These are phyloP conservation scores for Schizosaccharomyces lindneri DNA, from an alignment of 805 yeast species.

Conservation along the genomic window DNA sequence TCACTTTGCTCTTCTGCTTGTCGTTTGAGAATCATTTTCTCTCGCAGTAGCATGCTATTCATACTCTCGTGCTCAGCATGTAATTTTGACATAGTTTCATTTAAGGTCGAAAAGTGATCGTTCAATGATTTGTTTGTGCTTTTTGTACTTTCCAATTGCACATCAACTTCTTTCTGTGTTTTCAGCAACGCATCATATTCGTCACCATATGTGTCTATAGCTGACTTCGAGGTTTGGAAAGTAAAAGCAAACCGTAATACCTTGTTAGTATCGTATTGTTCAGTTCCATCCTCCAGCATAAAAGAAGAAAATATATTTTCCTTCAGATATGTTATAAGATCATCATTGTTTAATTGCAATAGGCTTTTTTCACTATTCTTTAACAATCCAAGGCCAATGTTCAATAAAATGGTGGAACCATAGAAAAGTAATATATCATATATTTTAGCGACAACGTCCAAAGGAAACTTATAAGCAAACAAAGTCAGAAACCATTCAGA, in stretches of 20 bases:
- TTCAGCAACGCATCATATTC: conserved; percentile 57
- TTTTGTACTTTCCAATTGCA: conserved; percentile 33
- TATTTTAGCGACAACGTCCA: conserved; percentile 64
- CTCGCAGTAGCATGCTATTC: conserved; percentile 67
- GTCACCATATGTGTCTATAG: conserved; percentile 39
- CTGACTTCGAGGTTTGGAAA: conserved; percentile 46
- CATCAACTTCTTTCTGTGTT: conserved; percentile 37
- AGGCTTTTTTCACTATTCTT: conserved; percentile 36
- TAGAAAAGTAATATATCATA: conserved; percentile 75
- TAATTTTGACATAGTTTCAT: conserved; percentile 38
- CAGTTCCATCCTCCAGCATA: conserved; percentile 13
- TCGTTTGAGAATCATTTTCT: conserved; percentile 51
- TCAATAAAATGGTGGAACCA: conserved; percentile 66
- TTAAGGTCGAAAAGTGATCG: conserved; percentile 47
- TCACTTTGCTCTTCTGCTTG: conserved; percentile 50
- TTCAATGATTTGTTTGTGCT: conserved; percentile 47
- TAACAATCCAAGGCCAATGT: conserved; percentile 61
- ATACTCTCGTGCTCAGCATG: conserved; percentile 66
- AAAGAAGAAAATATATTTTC: conserved; percentile 55
- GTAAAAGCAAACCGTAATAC: conserved; percentile 59
- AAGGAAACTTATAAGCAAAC: conserved; percentile 84
- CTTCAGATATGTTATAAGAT: conserved; percentile 50
- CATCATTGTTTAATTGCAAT: conserved; percentile 44
- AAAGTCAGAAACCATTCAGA: conserved; percentile 92
- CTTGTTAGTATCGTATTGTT: not conserved